Evolutionary conservation across 352 stramenopile genomes (phyloP), one percentile per base, ranked within the genome.

Genomic region (Lagenidium sp.): DNA sequence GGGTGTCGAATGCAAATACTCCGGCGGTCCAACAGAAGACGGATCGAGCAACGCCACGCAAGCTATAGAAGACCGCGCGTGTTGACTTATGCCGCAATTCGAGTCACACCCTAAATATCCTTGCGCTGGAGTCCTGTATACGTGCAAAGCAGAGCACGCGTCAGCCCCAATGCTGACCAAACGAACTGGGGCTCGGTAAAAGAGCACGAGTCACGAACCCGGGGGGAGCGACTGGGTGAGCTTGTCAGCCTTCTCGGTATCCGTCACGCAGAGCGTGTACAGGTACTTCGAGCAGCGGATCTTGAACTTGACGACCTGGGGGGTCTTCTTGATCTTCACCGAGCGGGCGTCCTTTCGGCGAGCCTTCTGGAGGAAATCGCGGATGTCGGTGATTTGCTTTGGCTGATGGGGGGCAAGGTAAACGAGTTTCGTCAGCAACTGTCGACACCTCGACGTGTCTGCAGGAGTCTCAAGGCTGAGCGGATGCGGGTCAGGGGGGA

Each of bases 211-310:
- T 8, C 8, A 40, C 73, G 46, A 68, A 89, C 96, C 96, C 68
- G 96, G 95, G 42, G 97, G 97, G 56, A 99, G 82, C 53, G 94
- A 98, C 82, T 99, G 96, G 50, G 94, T 98, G 49, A 99, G 89
- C 84, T 99, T 99, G 67, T 99, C 95, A 22, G 97, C 97, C 93
- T 99, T 99, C 73, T 99, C 95, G 40, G 82, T 86, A 79, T 99
- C 96, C 35, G 84, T 95, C 44, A 99, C 95, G 52, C 94, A 95
- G 24, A 99, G 79, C 47, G 97, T 99, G 85, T 99, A 99, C 60
- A 99, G 82, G 71, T 98, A 98, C 71, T 94, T 95, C 62, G 85
- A 97, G 94, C 96, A 99, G 63, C 97, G 93, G 70, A 99, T 99
- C 88, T 99, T 99, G 87, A 99, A 99, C 88, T 99, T 99, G 68